These are phyloP conservation scores for Trypanosoma boissoni DNA, from an alignment of 208 protist genomes.

Conservation along the genomic window DNA sequence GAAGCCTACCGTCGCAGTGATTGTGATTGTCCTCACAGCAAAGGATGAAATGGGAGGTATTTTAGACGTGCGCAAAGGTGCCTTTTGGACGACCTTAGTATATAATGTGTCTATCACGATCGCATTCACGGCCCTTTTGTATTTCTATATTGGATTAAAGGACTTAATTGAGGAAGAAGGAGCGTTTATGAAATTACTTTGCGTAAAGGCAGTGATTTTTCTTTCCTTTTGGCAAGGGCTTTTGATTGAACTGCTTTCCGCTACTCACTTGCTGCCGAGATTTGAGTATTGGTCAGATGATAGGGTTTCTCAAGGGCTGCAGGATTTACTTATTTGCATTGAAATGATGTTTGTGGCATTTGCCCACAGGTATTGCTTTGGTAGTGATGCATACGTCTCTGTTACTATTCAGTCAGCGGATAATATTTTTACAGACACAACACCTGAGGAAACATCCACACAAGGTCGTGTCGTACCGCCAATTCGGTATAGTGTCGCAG, in stretches of 20 bases:
- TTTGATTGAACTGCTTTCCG: slow-evolving; percentile 77
- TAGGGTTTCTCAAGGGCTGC: slow-evolving; percentile 61
- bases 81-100: slow-evolving; percentile 88
- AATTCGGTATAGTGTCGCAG: slow-evolving; percentile 70
- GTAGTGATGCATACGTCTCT: slow-evolving; percentile 68
- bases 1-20: slow-evolving; percentile 83
- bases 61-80: slow-evolving; percentile 73
- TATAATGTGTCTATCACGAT: slow-evolving; percentile 93
- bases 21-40: slow-evolving; percentile 77
- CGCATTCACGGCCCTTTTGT: slow-evolving; percentile 88
- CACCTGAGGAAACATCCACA: slow-evolving; percentile 17
- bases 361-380: slow-evolving; percentile 89
- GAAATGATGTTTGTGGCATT: slow-evolving; percentile 92
- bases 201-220: slow-evolving; percentile 91
- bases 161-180: slow-evolving; percentile 89
- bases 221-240: slow-evolving; percentile 93
- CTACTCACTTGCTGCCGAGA: slow-evolving; percentile 56
- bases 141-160: slow-evolving; percentile 89
- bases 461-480: slow-evolving; percentile 43
- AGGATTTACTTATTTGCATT: slow-evolving; percentile 88
- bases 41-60: slow-evolving; percentile 72
- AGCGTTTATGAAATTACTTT: slow-evolving; percentile 90
- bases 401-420: slow-evolving; percentile 8
- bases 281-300: slow-evolving; percentile 79
- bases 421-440: neutral